Conservation (phyloP, 2,329 filamentous ascomycete genomes). For the Cordyceps tenuipes region DNA sequence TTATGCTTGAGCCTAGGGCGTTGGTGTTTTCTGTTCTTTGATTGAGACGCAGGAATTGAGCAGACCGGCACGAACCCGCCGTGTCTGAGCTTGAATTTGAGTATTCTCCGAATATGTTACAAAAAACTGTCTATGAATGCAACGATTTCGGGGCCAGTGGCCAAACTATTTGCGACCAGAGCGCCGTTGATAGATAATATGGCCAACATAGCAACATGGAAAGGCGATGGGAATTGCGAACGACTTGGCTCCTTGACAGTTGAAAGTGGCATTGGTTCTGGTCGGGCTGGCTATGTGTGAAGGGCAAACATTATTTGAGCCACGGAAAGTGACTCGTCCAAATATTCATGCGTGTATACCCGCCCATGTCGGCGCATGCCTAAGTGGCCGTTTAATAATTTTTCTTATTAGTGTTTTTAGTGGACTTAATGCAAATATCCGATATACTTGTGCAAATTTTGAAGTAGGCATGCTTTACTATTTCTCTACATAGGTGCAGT, state of each 20-base stretch:
- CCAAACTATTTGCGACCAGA: slow-evolving; percentile 2
- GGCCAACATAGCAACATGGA: slow-evolving; percentile 7
- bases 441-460: slow-evolving; percentile 27
- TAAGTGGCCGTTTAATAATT: slow-evolving; percentile 25
- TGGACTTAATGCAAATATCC: slow-evolving; percentile 58
- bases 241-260: background rate
- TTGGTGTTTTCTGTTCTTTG: slow-evolving; percentile 36
- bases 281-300: slow-evolving; percentile 3
- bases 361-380: slow-evolving; percentile 5
- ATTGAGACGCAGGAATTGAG: slow-evolving; percentile 33
- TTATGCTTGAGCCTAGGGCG: slow-evolving; percentile 35
- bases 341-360: slow-evolving; percentile 3
- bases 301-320: background rate
- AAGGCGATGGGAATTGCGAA: background rate
- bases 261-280: slow-evolving; percentile 5
- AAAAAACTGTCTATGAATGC: slow-evolving; percentile 22
- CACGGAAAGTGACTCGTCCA: background rate
- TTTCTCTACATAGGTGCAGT: background rate
- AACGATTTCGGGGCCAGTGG: slow-evolving; percentile 22
- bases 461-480: background rate
- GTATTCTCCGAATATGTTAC: slow-evolving; percentile 25
- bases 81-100: slow-evolving; percentile 29
- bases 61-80: slow-evolving; percentile 30
- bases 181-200: background rate
- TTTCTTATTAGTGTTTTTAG: slow-evolving; percentile 45